phyloP scores from a whole-genome alignment of 495 filamentous ascomycete species.

The Staphylotrichum longicolle region DNA sequence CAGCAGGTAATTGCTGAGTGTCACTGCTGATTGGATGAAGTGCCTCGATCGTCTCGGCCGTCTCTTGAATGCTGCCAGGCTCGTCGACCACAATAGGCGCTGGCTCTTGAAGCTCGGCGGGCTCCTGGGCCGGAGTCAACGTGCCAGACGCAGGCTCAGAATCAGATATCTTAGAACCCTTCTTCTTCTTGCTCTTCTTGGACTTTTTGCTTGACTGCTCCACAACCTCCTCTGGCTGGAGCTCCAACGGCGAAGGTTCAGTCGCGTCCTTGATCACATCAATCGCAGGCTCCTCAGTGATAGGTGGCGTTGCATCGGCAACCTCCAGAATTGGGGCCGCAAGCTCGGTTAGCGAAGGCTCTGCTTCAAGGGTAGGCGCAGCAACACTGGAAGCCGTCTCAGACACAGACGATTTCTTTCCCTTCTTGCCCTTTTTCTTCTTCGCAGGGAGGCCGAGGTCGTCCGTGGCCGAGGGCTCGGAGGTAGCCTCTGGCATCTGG shows the following conservation, averaged over 20 bases:
- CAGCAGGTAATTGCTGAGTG: not conserved
- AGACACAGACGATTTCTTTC: not conserved
- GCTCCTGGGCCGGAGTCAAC: conserved; percentile 1
- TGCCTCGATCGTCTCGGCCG: not conserved
- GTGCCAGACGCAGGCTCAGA: conserved; percentile 15
- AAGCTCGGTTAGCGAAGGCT: not conserved
- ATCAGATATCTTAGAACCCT: conserved; percentile 11
- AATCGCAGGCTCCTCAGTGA: not conserved
- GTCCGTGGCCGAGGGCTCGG: no score
- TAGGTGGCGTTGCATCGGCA: no score
- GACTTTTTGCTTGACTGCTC: conserved; percentile 21
- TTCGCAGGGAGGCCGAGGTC: no score
- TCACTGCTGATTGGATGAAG: not conserved
- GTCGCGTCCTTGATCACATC: not conserved
- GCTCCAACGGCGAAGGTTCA: not conserved
- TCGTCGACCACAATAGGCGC: not conserved
- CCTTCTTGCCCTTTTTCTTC: no score
- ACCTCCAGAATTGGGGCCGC: not conserved
- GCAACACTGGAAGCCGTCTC: not conserved
- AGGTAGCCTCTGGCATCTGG: no score
- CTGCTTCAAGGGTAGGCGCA: not conserved
- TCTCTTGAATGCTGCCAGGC: not conserved
- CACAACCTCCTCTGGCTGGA: not conserved
- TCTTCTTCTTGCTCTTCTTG: conserved; percentile 29
- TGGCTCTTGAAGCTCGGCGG: not conserved